A percentile compares a stretch with the other conserved stretches of the same genome.
phyloP scores from a whole-genome alignment of 176 grass and related monocot genomes.

The Urochloa ruziziensis region DNA sequence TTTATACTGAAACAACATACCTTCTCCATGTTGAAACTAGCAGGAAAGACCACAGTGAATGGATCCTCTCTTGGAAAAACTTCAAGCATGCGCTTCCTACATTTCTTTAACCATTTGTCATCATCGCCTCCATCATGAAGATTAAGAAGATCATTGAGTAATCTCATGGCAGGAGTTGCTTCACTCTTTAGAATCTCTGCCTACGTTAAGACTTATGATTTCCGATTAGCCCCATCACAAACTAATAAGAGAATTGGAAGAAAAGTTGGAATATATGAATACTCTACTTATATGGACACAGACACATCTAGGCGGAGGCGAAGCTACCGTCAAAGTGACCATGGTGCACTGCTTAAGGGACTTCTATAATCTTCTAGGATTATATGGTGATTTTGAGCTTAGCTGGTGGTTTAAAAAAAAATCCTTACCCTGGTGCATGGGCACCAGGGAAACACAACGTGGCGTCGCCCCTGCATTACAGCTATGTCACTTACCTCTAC shows the following conservation, averaged over 20 bases:
- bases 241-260: neutral
- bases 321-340: too few relatives aligned
- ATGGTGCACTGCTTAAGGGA: too few relatives aligned
- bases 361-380: too few relatives aligned
- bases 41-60: conserved; percentile 76
- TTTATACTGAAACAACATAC: conserved; percentile 48
- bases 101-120: conserved; percentile 81
- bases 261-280: conserved; percentile 6
- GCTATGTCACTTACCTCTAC: conserved; percentile 53
- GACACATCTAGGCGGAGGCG: conserved; percentile 9
- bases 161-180: conserved; percentile 82
- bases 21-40: conserved; percentile 68
- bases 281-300: neutral
- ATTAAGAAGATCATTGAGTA: conserved; percentile 90
- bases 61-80: conserved; percentile 85
- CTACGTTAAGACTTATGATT: conserved; percentile 48
- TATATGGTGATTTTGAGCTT: too few relatives aligned
- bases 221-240: conserved; percentile 12
- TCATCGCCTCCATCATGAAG: conserved; percentile 82
- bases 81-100: conserved; percentile 75
- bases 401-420: too few relatives aligned
- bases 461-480: too few relatives aligned
- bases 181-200: conserved; percentile 89
- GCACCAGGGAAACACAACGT: too few relatives aligned
- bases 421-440: too few relatives aligned